A percentile compares a stretch with the other conserved stretches of the same genome.
Conservation (phyloP, 2,329 filamentous ascomycete genomes). For the Xylaria sp. region DNA sequence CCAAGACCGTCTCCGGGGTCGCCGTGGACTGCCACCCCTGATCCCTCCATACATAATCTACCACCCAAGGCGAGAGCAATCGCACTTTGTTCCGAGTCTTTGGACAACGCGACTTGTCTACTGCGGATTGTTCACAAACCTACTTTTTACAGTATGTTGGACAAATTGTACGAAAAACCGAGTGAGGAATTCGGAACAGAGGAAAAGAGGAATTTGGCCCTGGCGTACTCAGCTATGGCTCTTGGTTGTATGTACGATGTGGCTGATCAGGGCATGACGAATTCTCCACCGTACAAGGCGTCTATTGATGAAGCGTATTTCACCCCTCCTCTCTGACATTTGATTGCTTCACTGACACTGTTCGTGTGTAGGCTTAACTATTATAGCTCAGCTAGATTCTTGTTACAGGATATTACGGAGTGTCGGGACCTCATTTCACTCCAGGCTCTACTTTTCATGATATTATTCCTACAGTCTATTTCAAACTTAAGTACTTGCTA, state of each 20-base stretch:
- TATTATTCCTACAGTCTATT: slow-evolving; percentile 82
- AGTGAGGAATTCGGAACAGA: slow-evolving; percentile 64
- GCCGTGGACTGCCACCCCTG: slow-evolving; percentile 64
- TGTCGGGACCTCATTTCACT: slow-evolving; percentile 79
- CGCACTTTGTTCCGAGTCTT: slow-evolving; percentile 52
- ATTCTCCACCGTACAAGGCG: slow-evolving; percentile 49
- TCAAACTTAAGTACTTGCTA: slow-evolving; percentile 84
- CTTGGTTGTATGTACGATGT: slow-evolving; percentile 68
- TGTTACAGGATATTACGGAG: slow-evolving; percentile 73
- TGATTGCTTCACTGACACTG: slow-evolving; percentile 41
- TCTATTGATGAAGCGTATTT: slow-evolving; percentile 66
- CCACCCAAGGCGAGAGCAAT: slow-evolving; percentile 70
- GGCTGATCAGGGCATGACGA: slow-evolving; percentile 40
- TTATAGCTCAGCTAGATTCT: slow-evolving; percentile 72
- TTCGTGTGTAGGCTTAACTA: slow-evolving; percentile 72
- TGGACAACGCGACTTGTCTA: slow-evolving; percentile 55
- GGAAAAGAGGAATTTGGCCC: slow-evolving; percentile 67
- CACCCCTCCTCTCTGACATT: not conserved
- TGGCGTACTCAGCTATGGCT: slow-evolving; percentile 69
- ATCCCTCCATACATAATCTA: slow-evolving; percentile 70
- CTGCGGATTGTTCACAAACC: slow-evolving; percentile 75
- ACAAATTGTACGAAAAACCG: slow-evolving; percentile 72
- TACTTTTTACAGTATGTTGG: slow-evolving; percentile 73
- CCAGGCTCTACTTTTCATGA: slow-evolving; percentile 81
- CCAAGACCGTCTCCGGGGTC: slow-evolving; percentile 73